These are phyloP conservation scores for Aspergillus sp. DNA, from an alignment of 2,329 filamentous ascomycete genomes.

Conservation along the genomic window DNA sequence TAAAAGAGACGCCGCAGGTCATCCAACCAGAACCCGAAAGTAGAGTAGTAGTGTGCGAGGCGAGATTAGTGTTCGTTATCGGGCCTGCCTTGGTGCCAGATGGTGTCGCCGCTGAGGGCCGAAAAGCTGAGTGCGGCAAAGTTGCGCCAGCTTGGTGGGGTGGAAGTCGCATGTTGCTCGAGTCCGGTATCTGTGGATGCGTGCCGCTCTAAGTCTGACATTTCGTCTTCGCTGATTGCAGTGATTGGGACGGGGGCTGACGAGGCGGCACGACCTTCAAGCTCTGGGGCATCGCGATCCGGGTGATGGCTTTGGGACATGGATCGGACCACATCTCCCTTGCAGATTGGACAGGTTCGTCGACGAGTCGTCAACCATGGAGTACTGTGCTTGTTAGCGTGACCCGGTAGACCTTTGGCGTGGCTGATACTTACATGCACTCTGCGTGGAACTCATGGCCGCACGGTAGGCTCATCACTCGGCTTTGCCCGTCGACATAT, in stretches of 20 bases:
- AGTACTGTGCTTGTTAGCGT: constrained; percentile 62
- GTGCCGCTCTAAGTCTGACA: constrained; percentile 50
- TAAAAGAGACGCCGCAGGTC: constrained; percentile 20
- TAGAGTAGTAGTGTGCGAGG: constrained; percentile 20
- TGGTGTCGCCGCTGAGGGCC: constrained; percentile 51
- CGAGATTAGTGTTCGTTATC: constrained; percentile 43
- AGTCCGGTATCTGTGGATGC: constrained; percentile 39
- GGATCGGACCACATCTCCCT: constrained; percentile 83
- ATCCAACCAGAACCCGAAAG: constrained; percentile 19
- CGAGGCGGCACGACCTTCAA: constrained; percentile 53
- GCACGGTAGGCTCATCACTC: constrained; percentile 95
- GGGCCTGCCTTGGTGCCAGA: constrained; percentile 47
- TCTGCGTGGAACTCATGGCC: constrained; percentile 97
- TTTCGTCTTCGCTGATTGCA: constrained; percentile 37
- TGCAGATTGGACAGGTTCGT: constrained; percentile 98
- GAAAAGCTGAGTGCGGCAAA: constrained; percentile 50
- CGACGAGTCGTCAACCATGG: constrained; percentile 95
- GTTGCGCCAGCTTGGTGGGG: constrained; percentile 48
- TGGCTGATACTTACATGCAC: constrained; percentile 80
- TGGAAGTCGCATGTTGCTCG: constrained; percentile 36
- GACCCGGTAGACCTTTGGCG: not conserved
- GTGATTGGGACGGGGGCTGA: constrained; percentile 57
- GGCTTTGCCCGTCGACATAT: constrained; percentile 90
- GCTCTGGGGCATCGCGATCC: constrained; percentile 38
- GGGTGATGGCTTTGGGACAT: constrained; percentile 53